These are phyloP conservation scores for Saccharomycopsis malanga DNA, from an alignment of 805 yeast species.

Conservation along the genomic window DNA sequence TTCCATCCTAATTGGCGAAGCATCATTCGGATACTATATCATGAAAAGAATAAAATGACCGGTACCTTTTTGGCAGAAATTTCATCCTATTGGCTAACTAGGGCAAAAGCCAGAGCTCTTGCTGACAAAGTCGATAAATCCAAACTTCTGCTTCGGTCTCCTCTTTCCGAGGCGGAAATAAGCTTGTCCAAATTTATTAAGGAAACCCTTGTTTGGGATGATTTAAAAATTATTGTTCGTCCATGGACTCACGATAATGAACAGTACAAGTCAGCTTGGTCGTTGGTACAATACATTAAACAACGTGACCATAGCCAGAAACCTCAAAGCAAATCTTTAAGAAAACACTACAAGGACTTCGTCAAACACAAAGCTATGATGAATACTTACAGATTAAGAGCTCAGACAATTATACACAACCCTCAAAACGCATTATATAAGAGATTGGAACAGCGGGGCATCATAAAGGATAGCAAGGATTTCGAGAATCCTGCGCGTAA, in stretches of 20 bases:
- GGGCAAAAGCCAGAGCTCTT: slow-evolving; percentile 29
- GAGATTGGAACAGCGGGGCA: slow-evolving; percentile 4
- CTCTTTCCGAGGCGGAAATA: slow-evolving; percentile 18
- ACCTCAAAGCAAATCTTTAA: background rate
- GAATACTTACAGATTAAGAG: slow-evolving; percentile 16
- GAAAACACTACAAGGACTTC: slow-evolving; percentile 4
- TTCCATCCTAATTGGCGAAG: slow-evolving; percentile 23
- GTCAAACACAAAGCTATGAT: slow-evolving; percentile 12
- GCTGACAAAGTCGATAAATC: slow-evolving; percentile 24
- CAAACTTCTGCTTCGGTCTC: slow-evolving; percentile 17
- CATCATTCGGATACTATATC: slow-evolving; percentile 21
- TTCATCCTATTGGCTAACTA: slow-evolving; percentile 21
- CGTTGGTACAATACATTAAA: background rate
- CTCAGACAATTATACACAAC: slow-evolving; percentile 2
- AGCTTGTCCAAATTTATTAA: slow-evolving; percentile 1
- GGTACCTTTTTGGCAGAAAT: slow-evolving; percentile 10
- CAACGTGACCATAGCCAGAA: background rate
- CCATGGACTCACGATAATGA: background rate
- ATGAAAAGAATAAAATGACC: slow-evolving; percentile 12
- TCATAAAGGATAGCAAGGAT: background rate
- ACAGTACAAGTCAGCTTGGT: slow-evolving; percentile 7
- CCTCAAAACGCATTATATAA: slow-evolving; percentile 4
- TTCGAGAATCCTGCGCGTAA: background rate
- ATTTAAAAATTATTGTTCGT: slow-evolving; percentile 3
- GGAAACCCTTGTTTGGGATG: slow-evolving; percentile 11